Percentiles rank a stretch among this genome's conserved stretches.
Evolutionary conservation across 257 asterid genomes (phyloP).

Genomic region (Paulownia fortunei): DNA sequence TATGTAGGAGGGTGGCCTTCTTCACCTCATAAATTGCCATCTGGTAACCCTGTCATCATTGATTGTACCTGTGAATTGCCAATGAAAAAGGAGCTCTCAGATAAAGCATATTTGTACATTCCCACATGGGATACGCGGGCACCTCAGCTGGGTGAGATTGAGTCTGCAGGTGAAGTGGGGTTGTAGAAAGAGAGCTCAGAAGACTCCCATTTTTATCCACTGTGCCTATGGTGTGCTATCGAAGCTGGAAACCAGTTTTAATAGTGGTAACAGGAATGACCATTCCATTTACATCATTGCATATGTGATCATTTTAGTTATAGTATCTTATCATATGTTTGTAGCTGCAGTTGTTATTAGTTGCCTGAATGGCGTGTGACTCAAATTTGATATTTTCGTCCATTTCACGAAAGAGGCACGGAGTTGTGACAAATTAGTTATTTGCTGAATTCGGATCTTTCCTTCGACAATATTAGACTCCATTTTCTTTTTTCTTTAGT

Average conservation of each 20-base stretch:
- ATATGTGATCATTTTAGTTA: neutral
- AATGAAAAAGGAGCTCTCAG: slow-evolving; percentile 61
- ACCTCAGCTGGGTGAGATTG: slow-evolving; percentile 81
- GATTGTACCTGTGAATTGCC: slow-evolving; percentile 98
- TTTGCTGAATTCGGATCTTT: no score
- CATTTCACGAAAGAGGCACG: no score
- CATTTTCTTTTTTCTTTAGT: no score
- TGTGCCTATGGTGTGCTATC: slow-evolving; percentile 83
- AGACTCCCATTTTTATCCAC: slow-evolving; percentile 71
- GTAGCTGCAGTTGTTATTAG: no score
- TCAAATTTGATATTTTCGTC: no score
- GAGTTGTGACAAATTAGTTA: no score
- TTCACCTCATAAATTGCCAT: slow-evolving; percentile 71
- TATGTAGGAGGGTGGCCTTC: slow-evolving; percentile 98
- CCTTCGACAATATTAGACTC: no score
- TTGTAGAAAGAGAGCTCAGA: slow-evolving; percentile 84
- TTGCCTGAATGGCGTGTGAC: no score
- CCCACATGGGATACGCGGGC: slow-evolving; percentile 96
- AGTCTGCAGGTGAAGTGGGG: slow-evolving; percentile 95
- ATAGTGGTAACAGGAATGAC: no score
- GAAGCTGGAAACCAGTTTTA: neutral
- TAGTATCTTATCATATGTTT: no score
- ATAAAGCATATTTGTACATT: slow-evolving; percentile 72
- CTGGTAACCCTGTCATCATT: slow-evolving; percentile 81
- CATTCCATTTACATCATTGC: neutral